phyloP scores from a whole-genome alignment of 805 yeast genomes.

The Nakazawaea populi region DNA sequence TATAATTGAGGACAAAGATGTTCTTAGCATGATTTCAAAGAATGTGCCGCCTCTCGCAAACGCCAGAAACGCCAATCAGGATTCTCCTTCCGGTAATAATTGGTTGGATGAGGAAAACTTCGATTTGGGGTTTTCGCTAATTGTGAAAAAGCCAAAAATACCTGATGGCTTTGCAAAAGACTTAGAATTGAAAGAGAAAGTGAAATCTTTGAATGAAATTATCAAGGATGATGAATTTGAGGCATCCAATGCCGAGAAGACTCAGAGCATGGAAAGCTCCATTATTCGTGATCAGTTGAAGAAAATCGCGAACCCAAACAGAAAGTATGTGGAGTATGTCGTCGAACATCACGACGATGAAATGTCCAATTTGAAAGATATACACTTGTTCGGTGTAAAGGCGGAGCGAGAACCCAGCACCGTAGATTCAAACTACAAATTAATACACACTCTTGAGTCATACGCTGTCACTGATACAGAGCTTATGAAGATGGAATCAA shows the following conservation, averaged over 20 bases:
- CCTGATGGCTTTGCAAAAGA: not conserved
- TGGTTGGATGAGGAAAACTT: not conserved
- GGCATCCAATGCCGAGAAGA: not conserved
- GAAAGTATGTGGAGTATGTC: constrained; percentile 1
- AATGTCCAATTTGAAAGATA: not conserved
- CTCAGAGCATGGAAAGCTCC: not conserved
- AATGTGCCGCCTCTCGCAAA: not conserved
- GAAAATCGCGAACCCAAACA: not conserved
- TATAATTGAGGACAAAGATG: not conserved
- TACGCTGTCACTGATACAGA: not conserved
- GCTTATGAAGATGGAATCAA: not conserved
- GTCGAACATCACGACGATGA: not conserved
- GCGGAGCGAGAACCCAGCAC: not conserved
- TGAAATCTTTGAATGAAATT: not conserved
- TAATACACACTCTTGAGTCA: not conserved
- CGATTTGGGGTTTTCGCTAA: not conserved
- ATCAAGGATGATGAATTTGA: not conserved
- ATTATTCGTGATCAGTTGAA: not conserved
- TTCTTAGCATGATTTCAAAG: not conserved
- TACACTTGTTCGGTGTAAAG: not conserved
- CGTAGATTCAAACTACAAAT: not conserved
- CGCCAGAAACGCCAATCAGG: not conserved
- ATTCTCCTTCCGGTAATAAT: not conserved
- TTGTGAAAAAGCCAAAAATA: constrained; percentile 1
- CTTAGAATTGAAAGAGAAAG: not conserved